phyloP scores from a whole-genome alignment of 2,329 filamentous ascomycete genomes.

The Mollisiaceae sp. region DNA sequence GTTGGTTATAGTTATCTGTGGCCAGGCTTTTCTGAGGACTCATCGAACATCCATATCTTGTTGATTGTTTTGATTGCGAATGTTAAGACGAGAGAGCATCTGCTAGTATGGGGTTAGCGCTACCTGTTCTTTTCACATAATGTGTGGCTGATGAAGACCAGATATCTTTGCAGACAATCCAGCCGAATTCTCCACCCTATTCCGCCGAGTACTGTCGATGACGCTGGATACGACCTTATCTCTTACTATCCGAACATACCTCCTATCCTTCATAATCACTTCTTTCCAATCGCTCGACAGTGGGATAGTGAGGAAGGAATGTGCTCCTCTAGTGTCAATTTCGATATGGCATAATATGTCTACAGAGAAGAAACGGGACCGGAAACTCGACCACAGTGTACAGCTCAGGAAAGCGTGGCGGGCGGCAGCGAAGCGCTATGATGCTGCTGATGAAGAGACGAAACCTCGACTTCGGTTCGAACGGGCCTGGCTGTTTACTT shows the following conservation, averaged over 20 bases:
- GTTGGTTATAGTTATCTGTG: conserved; percentile 76
- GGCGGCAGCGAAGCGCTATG: conserved; percentile 82
- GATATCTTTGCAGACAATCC: conserved; percentile 78
- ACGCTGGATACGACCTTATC: conserved; percentile 74
- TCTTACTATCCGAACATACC: conserved; percentile 72
- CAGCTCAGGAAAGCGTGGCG: conserved; percentile 90
- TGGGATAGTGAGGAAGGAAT: conserved; percentile 89
- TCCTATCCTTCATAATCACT: conserved; percentile 88
- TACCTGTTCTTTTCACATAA: background rate
- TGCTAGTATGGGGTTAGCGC: conserved; percentile 81
- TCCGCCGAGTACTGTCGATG: conserved; percentile 88
- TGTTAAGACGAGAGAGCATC: conserved; percentile 83
- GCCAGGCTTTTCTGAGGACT: conserved; percentile 88
- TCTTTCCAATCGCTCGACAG: conserved; percentile 95
- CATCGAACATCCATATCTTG: conserved; percentile 90
- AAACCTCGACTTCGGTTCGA: conserved; percentile 88
- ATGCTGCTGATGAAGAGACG: conserved; percentile 78
- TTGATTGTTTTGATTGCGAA: conserved; percentile 86
- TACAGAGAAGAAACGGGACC: conserved; percentile 74
- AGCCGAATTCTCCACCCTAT: conserved; percentile 84
- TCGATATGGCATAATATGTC: conserved; percentile 94
- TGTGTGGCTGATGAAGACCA: conserved; percentile 44
- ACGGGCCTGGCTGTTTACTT: conserved; percentile 87
- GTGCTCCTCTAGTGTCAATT: conserved; percentile 92
- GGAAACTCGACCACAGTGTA: conserved; percentile 72